phyloP scores from a whole-genome alignment of 2,329 filamentous ascomycete genomes.

The Colletotrichum caudatum region DNA sequence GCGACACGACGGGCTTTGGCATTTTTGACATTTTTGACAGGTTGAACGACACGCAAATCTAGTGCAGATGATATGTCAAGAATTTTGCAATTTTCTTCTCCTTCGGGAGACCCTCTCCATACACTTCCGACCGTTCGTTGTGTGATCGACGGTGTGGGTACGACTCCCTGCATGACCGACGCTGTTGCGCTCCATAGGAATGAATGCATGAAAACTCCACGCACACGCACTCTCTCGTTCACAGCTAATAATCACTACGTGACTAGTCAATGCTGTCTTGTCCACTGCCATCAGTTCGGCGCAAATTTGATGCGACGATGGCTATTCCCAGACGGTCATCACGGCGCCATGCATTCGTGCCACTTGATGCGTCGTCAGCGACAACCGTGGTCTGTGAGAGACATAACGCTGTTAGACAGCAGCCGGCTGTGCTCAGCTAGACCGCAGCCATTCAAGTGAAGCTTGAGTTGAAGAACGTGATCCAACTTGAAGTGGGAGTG shows the following conservation, averaged over 20 bases:
- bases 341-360: background rate
- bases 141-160: constrained; percentile 35
- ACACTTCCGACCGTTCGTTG: constrained; percentile 34
- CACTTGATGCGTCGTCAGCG: no score
- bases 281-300: background rate
- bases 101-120: constrained; percentile 17
- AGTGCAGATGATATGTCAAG: constrained; percentile 2
- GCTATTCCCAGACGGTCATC: background rate
- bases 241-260: background rate
- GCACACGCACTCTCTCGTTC: background rate
- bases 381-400: background rate
- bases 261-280: no score
- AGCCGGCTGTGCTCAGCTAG: background rate
- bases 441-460: background rate
- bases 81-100: background rate
- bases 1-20: background rate
- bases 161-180: background rate
- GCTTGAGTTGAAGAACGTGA: background rate
- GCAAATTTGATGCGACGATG: background rate
- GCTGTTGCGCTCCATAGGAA: background rate
- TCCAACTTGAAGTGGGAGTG: background rate
- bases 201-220: background rate
- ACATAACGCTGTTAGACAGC: background rate
- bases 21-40: background rate
- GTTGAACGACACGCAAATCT: no score